These are phyloP conservation scores for Starmera amethionina DNA, from an alignment of 805 yeast species.

Conservation along the genomic window DNA sequence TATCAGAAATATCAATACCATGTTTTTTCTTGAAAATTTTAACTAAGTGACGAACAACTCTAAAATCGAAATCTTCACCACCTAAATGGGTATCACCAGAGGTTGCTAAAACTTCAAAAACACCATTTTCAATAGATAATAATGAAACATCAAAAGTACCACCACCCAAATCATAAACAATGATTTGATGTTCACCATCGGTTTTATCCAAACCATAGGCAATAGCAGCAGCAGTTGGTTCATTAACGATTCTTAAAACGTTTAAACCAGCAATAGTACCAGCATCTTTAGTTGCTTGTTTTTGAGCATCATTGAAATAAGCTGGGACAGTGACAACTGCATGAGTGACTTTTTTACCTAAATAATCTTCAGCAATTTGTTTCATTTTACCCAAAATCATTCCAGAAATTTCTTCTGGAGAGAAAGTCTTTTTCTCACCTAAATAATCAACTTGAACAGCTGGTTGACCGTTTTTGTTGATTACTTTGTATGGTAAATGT, in stretches of 20 bases:
- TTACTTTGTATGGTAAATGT: constrained; percentile 69
- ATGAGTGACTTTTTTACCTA: constrained; percentile 76
- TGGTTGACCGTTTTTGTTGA: constrained; percentile 72
- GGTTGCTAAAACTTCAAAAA: constrained; percentile 86
- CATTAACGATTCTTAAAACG: constrained; percentile 82
- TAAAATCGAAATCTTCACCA: constrained; percentile 93
- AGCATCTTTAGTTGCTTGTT: constrained; percentile 91
- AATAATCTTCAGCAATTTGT: constrained; percentile 82
- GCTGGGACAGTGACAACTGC: constrained; percentile 94
- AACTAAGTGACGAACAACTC: constrained; percentile 79
- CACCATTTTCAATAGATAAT: constrained; percentile 82
- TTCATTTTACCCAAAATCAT: constrained; percentile 91
- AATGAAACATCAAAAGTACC: constrained; percentile 94
- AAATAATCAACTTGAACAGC: constrained; percentile 64
- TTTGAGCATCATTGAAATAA: constrained; percentile 87
- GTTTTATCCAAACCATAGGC: constrained; percentile 88
- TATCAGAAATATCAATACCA: constrained; percentile 69
- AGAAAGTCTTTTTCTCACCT: constrained; percentile 68
- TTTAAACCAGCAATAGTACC: constrained; percentile 88
- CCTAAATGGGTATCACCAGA: constrained; percentile 97
- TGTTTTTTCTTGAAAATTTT: constrained; percentile 90
- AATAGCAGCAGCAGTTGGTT: constrained; percentile 96
- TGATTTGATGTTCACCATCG: constrained; percentile 77
- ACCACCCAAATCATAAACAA: constrained; percentile 94
- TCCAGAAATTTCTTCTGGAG: constrained; percentile 90